Evolutionary conservation across 805 yeast genomes (phyloP).

Genomic region (Candida schatavii): DNA sequence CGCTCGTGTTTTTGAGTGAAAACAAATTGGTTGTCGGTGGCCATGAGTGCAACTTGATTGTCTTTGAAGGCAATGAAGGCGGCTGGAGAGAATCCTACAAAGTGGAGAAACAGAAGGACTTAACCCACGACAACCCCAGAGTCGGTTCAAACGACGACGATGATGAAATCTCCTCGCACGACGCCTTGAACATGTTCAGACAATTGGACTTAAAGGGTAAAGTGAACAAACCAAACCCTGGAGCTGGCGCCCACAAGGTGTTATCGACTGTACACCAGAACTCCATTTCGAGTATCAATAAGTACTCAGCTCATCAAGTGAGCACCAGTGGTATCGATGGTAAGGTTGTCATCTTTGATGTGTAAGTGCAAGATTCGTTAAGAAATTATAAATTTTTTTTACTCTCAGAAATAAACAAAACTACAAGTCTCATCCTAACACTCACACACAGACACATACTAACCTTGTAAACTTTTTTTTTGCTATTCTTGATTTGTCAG

Average conservation of each 20-base stretch:
- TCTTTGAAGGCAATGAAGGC: slow-evolving; percentile 65
- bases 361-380: slow-evolving; percentile 12
- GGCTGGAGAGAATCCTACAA: slow-evolving; percentile 62
- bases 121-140: slow-evolving; percentile 36
- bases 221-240: slow-evolving; percentile 38
- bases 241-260: slow-evolving; percentile 30
- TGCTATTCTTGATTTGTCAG: neutral
- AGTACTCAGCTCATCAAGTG: slow-evolving; percentile 44
- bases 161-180: slow-evolving; percentile 62
- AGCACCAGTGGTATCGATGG: slow-evolving; percentile 88
- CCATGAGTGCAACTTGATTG: slow-evolving; percentile 85
- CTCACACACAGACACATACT: too few relatives aligned
- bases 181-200: slow-evolving; percentile 89
- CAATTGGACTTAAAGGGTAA: slow-evolving; percentile 95
- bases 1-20: slow-evolving; percentile 68
- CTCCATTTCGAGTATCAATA: slow-evolving; percentile 68
- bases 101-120: slow-evolving; percentile 50
- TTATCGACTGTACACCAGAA: slow-evolving; percentile 86
- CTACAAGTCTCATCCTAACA: too few relatives aligned
- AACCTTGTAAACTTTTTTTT: too few relatives aligned
- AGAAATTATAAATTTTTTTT: too few relatives aligned
- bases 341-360: slow-evolving; percentile 70
- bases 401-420: too few relatives aligned
- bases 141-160: slow-evolving; percentile 38
- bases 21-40: slow-evolving; percentile 82